phyloP scores from a whole-genome alignment of 352 stramenopile genomes.

The Phytopythium montanum region DNA sequence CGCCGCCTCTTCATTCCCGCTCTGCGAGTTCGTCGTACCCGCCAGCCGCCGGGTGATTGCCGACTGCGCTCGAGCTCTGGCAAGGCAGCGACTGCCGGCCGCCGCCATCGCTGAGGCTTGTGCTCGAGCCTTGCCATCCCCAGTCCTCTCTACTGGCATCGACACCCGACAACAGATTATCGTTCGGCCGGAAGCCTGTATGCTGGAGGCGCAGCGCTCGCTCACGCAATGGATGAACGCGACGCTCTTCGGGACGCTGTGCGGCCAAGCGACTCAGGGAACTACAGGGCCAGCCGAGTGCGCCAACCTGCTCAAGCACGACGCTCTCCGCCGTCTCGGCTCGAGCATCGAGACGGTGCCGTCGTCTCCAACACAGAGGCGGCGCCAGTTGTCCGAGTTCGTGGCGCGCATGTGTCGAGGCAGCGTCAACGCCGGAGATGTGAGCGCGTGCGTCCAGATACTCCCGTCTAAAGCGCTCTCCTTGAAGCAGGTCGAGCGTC shows the following conservation, averaged over 20 bases:
- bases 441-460: slow-evolving; percentile 26
- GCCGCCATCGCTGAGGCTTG: slow-evolving; percentile 30
- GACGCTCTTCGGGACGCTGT: slow-evolving; percentile 25
- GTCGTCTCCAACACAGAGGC: background rate
- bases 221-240: slow-evolving; percentile 45
- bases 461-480: slow-evolving; percentile 19
- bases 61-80: slow-evolving; percentile 22
- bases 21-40: slow-evolving; percentile 20
- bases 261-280: slow-evolving; percentile 10
- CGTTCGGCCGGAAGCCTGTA: slow-evolving; percentile 31
- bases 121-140: slow-evolving; percentile 6
- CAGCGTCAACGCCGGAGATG: slow-evolving; percentile 15
- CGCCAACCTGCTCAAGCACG: slow-evolving; percentile 8
- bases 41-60: slow-evolving; percentile 10
- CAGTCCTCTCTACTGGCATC: background rate
- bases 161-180: background rate
- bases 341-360: background rate
- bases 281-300: slow-evolving; percentile 29
- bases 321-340: slow-evolving; percentile 4
- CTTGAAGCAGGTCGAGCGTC: slow-evolving; percentile 13
- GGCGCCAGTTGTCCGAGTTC: slow-evolving; percentile 7
- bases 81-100: slow-evolving; percentile 12
- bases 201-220: slow-evolving; percentile 34
- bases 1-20: slow-evolving; percentile 16
- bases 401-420: slow-evolving; percentile 25